Evolutionary conservation across 1,284 basidiomycete species (phyloP).

Genomic region (Sutorius eximius): DNA sequence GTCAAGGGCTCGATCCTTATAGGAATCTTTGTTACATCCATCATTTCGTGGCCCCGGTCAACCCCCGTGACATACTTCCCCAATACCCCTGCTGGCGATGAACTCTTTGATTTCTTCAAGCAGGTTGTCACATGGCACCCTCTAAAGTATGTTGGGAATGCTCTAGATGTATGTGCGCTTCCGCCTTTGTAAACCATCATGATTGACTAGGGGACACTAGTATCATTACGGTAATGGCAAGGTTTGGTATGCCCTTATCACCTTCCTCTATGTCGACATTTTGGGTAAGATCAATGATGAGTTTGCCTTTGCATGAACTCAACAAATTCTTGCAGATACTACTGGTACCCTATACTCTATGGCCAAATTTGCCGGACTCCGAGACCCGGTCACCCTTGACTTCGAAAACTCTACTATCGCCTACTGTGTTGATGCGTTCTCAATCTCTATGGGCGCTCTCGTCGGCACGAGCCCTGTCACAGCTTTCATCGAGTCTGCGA

Average conservation of each 20-base stretch:
- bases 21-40: slow-evolving; percentile 82
- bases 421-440: slow-evolving; percentile 82
- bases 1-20: slow-evolving; percentile 84
- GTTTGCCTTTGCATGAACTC: neutral
- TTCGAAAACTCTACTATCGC: slow-evolving; percentile 87
- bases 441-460: slow-evolving; percentile 79
- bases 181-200: neutral
- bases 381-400: slow-evolving; percentile 82
- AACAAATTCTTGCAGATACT: slow-evolving; percentile 35
- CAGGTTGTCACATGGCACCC: slow-evolving; percentile 79
- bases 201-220: slow-evolving; percentile 30
- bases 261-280: slow-evolving; percentile 89
- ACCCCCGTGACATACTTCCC: slow-evolving; percentile 85
- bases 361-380: slow-evolving; percentile 89
- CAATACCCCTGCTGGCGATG: slow-evolving; percentile 66
- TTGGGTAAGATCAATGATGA: slow-evolving; percentile 47
- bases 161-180: slow-evolving; percentile 54
- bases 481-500: slow-evolving; percentile 84
- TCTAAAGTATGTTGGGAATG: slow-evolving; percentile 60
- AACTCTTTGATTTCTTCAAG: slow-evolving; percentile 84
- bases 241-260: slow-evolving; percentile 86
- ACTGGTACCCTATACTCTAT: slow-evolving; percentile 86
- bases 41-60: slow-evolving; percentile 85
- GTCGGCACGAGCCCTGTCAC: slow-evolving; percentile 88
- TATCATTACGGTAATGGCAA: slow-evolving; percentile 64